Base-by-base conservation (phyloP, 148 eudicot species). In the Drosera capensis region DNA sequence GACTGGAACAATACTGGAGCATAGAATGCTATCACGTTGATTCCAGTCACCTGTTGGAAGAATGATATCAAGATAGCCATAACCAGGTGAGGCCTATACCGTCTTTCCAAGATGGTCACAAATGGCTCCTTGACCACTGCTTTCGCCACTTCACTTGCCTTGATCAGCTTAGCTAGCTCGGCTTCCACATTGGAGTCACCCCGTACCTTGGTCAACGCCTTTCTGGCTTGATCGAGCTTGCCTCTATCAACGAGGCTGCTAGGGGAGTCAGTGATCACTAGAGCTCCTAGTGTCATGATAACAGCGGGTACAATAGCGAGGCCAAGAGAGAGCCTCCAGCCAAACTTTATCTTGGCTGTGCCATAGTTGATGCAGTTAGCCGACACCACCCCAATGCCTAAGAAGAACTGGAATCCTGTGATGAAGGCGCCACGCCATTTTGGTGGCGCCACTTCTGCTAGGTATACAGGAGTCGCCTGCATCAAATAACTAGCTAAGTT, bases 31-130 rank as follows among this genome's bases (percentile, higher is more conserved):
- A 76, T 48, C 17, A 69, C 20, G 35, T 55, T 66, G 5, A 76
- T 67, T 24, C 82, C 82, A 1, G 82, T 66, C 26, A 76, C 24
- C 43, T 76, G 82, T 25, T 76, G 82, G 40, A 66, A 77, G 8
- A 60, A 43, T 1, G 67, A 65, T 2, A 72, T 67, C 1, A 56
- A 21, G 5, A 69, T 9, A 0, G 72, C 60, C 57, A 77, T 23
- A 23, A 60, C 63, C n/a, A 72, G 53, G 30, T 68, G 82, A 12
- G 82, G 75, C 48, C 78, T 53, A 39, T 72, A 66, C 8, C 19
- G 49, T 25, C 58, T 49, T 43, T 59, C 58, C 15, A 72, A 44
- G 20, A 77, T 51, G n/a, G 51, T 54, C 40, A 15, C 24, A 18
- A 56, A 72, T 0, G 75, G 70, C 13, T 50, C 60, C 43, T 43